phyloP scores from a whole-genome alignment of 257 asterid species.

The Fraxinus quadrangulata region DNA sequence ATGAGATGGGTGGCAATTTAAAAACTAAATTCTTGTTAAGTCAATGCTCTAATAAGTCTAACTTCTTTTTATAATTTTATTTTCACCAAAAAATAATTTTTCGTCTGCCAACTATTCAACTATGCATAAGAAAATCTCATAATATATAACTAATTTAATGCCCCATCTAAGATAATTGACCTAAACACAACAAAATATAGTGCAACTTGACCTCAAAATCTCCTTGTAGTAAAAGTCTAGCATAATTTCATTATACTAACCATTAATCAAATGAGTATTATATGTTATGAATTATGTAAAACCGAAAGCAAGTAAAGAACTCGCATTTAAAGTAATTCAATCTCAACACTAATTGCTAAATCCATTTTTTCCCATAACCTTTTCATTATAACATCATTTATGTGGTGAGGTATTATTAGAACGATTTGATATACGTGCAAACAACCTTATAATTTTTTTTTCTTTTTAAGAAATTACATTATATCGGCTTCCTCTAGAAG shows the following conservation, averaged over 20 bases:
- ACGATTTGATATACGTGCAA: too few species aligned
- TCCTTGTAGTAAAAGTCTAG: slow-evolving; percentile 30
- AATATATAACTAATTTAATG: slow-evolving; percentile 18
- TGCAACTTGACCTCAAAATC: slow-evolving; percentile 52
- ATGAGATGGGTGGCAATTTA: slow-evolving; percentile 26
- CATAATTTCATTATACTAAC: not conserved
- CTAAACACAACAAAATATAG: slow-evolving; percentile 14
- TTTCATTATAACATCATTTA: too few species aligned
- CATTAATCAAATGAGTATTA: slow-evolving; percentile 11
- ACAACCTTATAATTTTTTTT: too few species aligned
- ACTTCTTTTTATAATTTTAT: too few species aligned
- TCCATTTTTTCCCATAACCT: too few species aligned
- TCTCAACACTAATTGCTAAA: too few species aligned
- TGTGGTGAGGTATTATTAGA: too few species aligned
- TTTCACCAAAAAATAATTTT: too few species aligned
- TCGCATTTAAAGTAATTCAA: too few species aligned
- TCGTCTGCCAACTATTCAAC: slow-evolving; percentile 8
- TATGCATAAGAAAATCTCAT: slow-evolving; percentile 22
- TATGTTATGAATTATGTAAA: not conserved
- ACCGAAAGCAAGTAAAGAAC: not conserved
- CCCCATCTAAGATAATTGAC: slow-evolving; percentile 31
- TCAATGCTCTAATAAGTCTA: slow-evolving; percentile 33
- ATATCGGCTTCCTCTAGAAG: too few species aligned
- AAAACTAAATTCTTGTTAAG: slow-evolving; percentile 18
- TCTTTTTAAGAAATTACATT: too few species aligned